Base-by-base conservation (phyloP, 2,329 filamentous ascomycete species). In the Onygenales sp. region DNA sequence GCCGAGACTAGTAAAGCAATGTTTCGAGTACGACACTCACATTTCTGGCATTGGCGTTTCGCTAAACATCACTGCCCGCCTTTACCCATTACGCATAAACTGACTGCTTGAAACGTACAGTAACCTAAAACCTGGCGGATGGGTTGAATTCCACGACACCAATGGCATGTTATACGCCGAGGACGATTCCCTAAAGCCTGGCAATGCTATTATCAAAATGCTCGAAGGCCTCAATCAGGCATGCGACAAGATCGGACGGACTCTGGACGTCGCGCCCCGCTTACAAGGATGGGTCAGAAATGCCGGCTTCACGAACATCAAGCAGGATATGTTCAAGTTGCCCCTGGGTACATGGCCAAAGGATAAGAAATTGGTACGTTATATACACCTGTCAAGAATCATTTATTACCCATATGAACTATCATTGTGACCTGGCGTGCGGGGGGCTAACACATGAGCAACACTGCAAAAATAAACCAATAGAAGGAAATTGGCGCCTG, bases 1-100 rank as follows among this genome's bases (percentile, higher is more conserved):
- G 63, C 68, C 69, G 2, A 67, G 67, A 21, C 65, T 83, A 46
- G 61, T 79, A n/a, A 64, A 70, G 21, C 70, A 74, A 43, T 70
- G 80, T 4, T 76, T 78, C 13, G 33, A 51, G 73, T 34, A 39
- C 6, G 36, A 3, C 9, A n/a, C 13, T 39, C 9, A 39, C 36
- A 10, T n/a, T 39, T 39, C 21, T 3, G 21, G 21, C 21, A 27
- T 27, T 27, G 21, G 3, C 21, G 36, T 39, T 39, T 39, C 13
- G 1, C 36, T 10, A 39, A 10, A 39, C 36, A 39, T 39, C 36
- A n/a, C 9, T 9, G 36, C 3, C 36, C 36, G 21, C 36, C 36
- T 4, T 7, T 39, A 10, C 4, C 13, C 5, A 39, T 39, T 39
- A n/a, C 9, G 4, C 13, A 39, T 39, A 39, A 39, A 39, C 21